Evolutionary conservation across 176 grass and related monocot genomes (phyloP), one percentile per base, ranked within the genome.

Genomic region (Aegilops bicornis): DNA sequence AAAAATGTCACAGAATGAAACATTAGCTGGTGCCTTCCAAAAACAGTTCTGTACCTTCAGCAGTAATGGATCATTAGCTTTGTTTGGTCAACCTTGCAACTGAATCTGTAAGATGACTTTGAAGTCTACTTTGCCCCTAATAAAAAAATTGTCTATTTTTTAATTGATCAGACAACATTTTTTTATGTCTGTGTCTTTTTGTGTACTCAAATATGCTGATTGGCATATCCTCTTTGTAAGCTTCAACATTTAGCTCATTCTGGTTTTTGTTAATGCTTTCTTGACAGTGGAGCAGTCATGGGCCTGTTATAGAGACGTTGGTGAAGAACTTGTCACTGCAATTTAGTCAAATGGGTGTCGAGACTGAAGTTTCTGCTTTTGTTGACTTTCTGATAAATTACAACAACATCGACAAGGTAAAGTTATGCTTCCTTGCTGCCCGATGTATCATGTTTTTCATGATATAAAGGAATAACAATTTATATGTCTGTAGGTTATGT

Each of bases 391-490:
- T 98, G 87, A 73, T 98, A 89, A 98, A 98, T 74, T 98, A 98
- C 86, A 98, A 95, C 73, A 98, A 98, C 37, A 95, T 98, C 84
- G 96, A 98, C 79, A 98, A 98, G 96, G 96, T 95, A 92, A 89
- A 82, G 7, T 86, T 60, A 69, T 79, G 81, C 17, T 88, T 63
- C 7, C 3, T 87, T 72, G 45, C 76, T 84, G 29, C 58, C 25
- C 66, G 19, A 19, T 16, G 16, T 72, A 84, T 86, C 64, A 86
- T 70, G 48, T 10, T 71, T 89, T 27, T 84, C 67, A 69, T 33
- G 74, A 35, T 87, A 69, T 84, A 69, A 65, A 79, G 79, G 77
- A 89, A 70, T 79, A 83, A 83, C 60, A 82, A 82, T 81, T 48
- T 59, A 72, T 31, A 74, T 66, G 11, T 29, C 25, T 91, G 47